Conservation (phyloP, 1,284 basidiomycete genomes). For the Pyrrhoderma noxium region DNA sequence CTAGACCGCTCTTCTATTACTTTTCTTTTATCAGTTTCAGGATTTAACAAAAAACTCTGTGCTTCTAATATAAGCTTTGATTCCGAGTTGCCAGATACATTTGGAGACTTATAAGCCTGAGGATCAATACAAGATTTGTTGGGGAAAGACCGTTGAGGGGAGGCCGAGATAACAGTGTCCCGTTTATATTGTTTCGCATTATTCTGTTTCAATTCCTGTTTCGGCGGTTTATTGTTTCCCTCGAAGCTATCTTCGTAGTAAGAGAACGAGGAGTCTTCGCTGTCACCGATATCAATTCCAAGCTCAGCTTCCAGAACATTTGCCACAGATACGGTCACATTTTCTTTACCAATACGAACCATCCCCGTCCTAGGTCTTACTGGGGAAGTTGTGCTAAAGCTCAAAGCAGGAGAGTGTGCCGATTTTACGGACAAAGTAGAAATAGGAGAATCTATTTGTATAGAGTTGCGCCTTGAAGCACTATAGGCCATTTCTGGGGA, state of each 20-base stretch:
- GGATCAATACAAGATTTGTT: too few species aligned
- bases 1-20: too few species aligned
- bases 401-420: background rate
- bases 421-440: background rate
- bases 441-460: background rate
- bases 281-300: conserved; percentile 17
- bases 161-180: too few species aligned
- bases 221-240: background rate
- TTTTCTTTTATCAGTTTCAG: too few species aligned
- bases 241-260: conserved; percentile 12
- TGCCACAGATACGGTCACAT: conserved; percentile 17
- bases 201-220: too few species aligned
- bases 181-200: too few species aligned
- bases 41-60: too few species aligned
- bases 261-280: conserved; percentile 11
- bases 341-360: conserved; percentile 16
- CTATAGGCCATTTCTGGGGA: conserved; percentile 4
- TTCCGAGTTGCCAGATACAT: too few species aligned
- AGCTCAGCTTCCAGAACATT: conserved; percentile 16
- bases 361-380: conserved; percentile 5
- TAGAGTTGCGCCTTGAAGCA: background rate
- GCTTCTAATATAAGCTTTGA: too few species aligned
- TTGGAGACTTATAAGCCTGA: too few species aligned
- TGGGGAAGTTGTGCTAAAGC: background rate
- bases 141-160: too few species aligned